A percentile compares a stretch with the other conserved stretches of the same genome.
phyloP scores from a whole-genome alignment of 176 grass and related monocot genomes.

The Carex scoparia region DNA sequence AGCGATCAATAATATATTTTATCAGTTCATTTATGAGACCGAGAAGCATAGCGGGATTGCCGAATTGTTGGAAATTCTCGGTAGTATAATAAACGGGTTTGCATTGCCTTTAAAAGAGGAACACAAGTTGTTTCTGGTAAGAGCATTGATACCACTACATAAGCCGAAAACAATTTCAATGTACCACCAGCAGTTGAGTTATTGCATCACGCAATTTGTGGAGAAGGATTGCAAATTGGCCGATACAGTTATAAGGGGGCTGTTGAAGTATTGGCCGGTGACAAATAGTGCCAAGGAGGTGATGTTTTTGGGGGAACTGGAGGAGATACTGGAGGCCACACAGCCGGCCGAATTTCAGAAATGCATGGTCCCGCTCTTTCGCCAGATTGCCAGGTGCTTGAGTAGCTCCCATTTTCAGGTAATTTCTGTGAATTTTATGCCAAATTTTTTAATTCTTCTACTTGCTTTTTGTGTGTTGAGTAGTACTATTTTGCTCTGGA shows the following conservation, averaged over 20 bases:
- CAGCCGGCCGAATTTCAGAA: slow-evolving; percentile 80
- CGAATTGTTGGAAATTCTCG: slow-evolving; percentile 75
- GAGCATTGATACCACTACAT: slow-evolving; percentile 73
- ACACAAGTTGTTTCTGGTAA: slow-evolving; percentile 69
- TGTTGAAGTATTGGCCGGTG: slow-evolving; percentile 85
- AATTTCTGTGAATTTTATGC: slow-evolving; percentile 15
- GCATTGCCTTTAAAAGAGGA: slow-evolving; percentile 90
- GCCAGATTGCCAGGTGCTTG: slow-evolving; percentile 59
- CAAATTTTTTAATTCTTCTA: not conserved
- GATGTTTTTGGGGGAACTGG: slow-evolving; percentile 77
- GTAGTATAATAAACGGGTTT: slow-evolving; percentile 83
- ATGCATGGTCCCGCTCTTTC: slow-evolving; percentile 87
- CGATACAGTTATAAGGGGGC: slow-evolving; percentile 76
- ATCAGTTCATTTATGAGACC: slow-evolving; percentile 84
- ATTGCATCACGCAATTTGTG: slow-evolving; percentile 74
- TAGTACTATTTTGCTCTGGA: not conserved
- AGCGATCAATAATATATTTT: slow-evolving; percentile 83
- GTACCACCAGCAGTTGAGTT: slow-evolving; percentile 78
- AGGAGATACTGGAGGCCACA: slow-evolving; percentile 83
- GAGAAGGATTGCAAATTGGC: slow-evolving; percentile 80
- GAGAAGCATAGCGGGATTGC: slow-evolving; percentile 85
- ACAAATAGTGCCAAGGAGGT: slow-evolving; percentile 85
- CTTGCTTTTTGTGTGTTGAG: not conserved
- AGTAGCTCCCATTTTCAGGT: slow-evolving; percentile 91
- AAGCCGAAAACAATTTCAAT: slow-evolving; percentile 58